These are phyloP conservation scores for Fusarium kyushuense DNA, from an alignment of 2,329 filamentous ascomycete species.

Conservation along the genomic window DNA sequence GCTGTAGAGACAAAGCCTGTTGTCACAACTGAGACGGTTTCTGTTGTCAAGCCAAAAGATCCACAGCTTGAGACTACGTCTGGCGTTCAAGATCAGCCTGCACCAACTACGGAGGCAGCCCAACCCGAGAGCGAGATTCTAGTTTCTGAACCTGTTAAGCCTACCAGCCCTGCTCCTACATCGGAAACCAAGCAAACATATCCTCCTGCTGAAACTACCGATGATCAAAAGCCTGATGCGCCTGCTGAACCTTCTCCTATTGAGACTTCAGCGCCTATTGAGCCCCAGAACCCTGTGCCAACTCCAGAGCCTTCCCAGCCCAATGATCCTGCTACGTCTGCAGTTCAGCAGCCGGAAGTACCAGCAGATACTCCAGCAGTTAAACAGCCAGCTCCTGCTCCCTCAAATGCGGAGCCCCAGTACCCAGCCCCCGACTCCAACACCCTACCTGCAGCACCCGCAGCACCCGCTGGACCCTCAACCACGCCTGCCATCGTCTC, in stretches of 20 bases:
- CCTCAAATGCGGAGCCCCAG: slow-evolving; percentile 12
- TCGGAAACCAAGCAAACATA: slow-evolving; percentile 23
- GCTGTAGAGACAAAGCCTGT: slow-evolving; percentile 10
- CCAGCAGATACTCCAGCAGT: slow-evolving; percentile 18
- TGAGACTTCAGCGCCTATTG: slow-evolving; percentile 6
- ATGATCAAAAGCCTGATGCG: slow-evolving; percentile 14
- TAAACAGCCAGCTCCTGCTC: slow-evolving; percentile 20
- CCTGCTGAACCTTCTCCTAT: slow-evolving; percentile 11
- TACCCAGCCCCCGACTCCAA: slow-evolving; percentile 14
- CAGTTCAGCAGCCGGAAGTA: not conserved
- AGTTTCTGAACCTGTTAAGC: slow-evolving; percentile 27
- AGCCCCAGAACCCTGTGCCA: slow-evolving; percentile 8
- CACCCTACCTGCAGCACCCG: slow-evolving; percentile 15
- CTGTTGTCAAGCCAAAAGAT: slow-evolving; percentile 33
- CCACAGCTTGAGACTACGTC: slow-evolving; percentile 22
- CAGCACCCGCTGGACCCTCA: slow-evolving; percentile 11
- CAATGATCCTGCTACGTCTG: slow-evolving; percentile 10
- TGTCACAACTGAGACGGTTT: slow-evolving; percentile 33
- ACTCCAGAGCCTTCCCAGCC: slow-evolving; percentile 21
- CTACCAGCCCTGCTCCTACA: slow-evolving; percentile 12
- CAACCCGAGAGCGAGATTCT: slow-evolving; percentile 15
- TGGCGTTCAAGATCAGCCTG: slow-evolving; percentile 17
- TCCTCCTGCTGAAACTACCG: slow-evolving; percentile 19
- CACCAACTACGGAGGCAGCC: slow-evolving; percentile 24
- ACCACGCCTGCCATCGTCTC: slow-evolving; percentile 21